These are phyloP conservation scores for Aaosphaeria pasadenensis DNA, from an alignment of 2,329 filamentous ascomycete species.

Conservation along the genomic window DNA sequence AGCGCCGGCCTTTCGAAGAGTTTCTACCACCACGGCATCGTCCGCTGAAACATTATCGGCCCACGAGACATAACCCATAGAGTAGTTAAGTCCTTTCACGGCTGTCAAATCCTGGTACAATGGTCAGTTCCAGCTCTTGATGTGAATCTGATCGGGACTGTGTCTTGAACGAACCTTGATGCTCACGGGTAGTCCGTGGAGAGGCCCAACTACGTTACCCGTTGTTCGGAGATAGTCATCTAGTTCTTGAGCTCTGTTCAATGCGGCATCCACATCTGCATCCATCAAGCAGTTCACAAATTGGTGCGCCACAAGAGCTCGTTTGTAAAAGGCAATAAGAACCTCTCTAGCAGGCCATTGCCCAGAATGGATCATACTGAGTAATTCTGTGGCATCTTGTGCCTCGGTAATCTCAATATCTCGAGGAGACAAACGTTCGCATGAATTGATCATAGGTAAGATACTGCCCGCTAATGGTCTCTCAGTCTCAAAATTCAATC, in stretches of 20 bases:
- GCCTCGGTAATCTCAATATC: neutral
- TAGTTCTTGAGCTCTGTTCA: constrained; percentile 14
- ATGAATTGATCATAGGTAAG: too few relatives aligned
- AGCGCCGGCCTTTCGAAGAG: constrained; percentile 50
- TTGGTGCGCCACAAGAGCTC: neutral
- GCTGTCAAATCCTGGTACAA: neutral
- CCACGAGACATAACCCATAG: neutral
- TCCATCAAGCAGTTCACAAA: neutral
- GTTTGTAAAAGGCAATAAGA: neutral
- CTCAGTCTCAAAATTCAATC: too few relatives aligned
- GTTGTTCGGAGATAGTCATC: constrained; percentile 44
- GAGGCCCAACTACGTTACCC: constrained; percentile 20
- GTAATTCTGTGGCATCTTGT: neutral
- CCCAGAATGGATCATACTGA: neutral
- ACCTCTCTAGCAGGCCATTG: neutral
- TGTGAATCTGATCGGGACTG: too few relatives aligned
- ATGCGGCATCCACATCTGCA: constrained; percentile 4
- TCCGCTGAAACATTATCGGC: constrained; percentile 6
- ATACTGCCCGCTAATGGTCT: too few relatives aligned
- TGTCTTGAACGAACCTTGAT: neutral
- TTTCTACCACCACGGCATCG: constrained; percentile 44
- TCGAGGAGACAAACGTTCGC: neutral
- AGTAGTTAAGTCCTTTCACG: neutral
- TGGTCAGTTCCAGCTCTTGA: too few relatives aligned
- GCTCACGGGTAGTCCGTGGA: constrained; percentile 47